Conservation (phyloP, 2,329 filamentous ascomycete species). For the Stachybotrys chlorohalonatus region DNA sequence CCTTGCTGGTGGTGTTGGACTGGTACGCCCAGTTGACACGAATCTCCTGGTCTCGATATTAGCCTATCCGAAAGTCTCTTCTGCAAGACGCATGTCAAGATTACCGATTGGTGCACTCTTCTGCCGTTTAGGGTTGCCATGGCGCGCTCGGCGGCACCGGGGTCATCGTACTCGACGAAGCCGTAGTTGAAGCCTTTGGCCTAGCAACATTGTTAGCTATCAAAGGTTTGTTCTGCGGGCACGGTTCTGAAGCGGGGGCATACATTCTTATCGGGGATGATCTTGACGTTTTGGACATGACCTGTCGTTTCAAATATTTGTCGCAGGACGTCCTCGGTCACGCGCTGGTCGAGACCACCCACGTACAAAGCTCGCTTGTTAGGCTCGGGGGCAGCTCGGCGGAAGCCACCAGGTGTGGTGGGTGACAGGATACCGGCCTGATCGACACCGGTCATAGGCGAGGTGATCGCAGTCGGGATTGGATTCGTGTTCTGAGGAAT, state of each 20-base stretch:
- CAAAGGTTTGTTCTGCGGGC: background rate
- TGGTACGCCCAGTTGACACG: conserved; percentile 99
- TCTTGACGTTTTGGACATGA: conserved; percentile 97
- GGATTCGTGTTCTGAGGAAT: conserved; percentile 96
- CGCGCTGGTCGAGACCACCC: conserved; percentile 85
- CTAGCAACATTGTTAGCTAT: conserved; percentile 36
- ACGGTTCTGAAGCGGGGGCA: conserved; percentile 29
- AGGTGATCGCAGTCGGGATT: conserved; percentile 86
- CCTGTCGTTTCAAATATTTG: conserved; percentile 99
- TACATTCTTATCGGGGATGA: conserved; percentile 99
- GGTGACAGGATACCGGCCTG: conserved; percentile 70
- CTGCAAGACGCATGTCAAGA: conserved; percentile 1
- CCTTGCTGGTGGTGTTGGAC: conserved; percentile 87
- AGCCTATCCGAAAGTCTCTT: conserved; percentile 1
- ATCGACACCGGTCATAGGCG: conserved; percentile 65
- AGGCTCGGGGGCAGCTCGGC: conserved; percentile 89
- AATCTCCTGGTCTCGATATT: conserved; percentile 63
- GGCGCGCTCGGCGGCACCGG: conserved; percentile 87
- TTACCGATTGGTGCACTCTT: conserved; percentile 87
- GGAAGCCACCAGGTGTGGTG: conserved; percentile 69
- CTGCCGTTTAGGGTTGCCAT: conserved; percentile 96
- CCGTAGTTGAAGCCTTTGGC: conserved; percentile 98
- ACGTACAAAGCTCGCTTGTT: conserved; percentile 98
- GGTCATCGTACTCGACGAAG: conserved; percentile 98
- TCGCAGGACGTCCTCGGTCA: conserved; percentile 91